Evolutionary conservation across 2,329 filamentous ascomycete species (phyloP), one percentile per base, ranked within the genome.

Genomic region (Paecilomyces dactylethromorphus): DNA sequence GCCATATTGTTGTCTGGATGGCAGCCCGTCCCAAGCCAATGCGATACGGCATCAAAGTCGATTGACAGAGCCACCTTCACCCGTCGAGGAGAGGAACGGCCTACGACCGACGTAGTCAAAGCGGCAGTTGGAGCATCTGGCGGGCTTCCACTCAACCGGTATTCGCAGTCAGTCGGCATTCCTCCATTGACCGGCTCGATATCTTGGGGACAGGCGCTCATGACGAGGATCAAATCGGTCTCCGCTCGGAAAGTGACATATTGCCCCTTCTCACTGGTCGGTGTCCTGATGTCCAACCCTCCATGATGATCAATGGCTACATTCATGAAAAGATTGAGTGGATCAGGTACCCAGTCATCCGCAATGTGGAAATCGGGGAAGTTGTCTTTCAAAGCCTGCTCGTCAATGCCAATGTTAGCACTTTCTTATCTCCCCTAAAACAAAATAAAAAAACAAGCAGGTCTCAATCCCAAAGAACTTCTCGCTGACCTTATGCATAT

Each of bases 11-110:
- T 82, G 62, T 79, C 76, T 1, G 76, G 74, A 58, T 80, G 73
- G 32, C 56, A 60, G 13, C 79, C 79, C 3, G 81, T 82, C n/a
- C 82, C 82, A 2, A 83, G 72, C 77, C 78, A 83, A 56, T 78
- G 78, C 1, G 79, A 80, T 3, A 84, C 73, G 15, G 81, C 81
- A 59, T 84, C 82, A 62, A 84, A 83, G 66, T 84, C 81, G 31
- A 77, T 66, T 5, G 66, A 73, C 21, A 71, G 59, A n/a, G 66
- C 58, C 29, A 59, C n/a, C 31, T 57, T 49, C 3, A 56, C 45
- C 24, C 24, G 49, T 52, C 49, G 24, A 52, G 8, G 32, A 8
- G 8, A 11, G 13, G 7, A 15, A 11, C 13, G 32, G 32, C 8
- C 18, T 39, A 26, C 49, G 29, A 50, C 24, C 22, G 11, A 24